Conservation (phyloP, 495 filamentous ascomycete species). For the Bacidia rubella region DNA sequence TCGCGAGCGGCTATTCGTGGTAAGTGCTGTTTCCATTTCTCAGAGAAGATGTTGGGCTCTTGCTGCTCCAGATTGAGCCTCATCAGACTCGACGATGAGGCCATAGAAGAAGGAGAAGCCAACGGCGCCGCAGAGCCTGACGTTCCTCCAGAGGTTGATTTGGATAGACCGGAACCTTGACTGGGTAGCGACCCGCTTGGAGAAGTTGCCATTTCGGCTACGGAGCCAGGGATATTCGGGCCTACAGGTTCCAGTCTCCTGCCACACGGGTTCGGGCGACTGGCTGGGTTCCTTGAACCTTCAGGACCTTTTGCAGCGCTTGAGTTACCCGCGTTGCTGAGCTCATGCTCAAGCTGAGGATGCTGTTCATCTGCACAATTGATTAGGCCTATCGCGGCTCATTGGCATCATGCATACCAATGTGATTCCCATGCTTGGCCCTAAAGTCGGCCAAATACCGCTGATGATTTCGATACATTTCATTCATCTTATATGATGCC, state of each 20-base stretch:
- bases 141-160: constrained; percentile 1
- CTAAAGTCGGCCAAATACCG: constrained; percentile 64
- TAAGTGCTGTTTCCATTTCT: neutral
- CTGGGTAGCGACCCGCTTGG: constrained; percentile 7
- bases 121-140: constrained; percentile 1
- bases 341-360: constrained; percentile 23
- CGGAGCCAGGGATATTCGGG: neutral
- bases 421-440: constrained; percentile 37
- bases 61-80: no score
- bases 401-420: constrained; percentile 15
- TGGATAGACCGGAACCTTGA: constrained; percentile 5
- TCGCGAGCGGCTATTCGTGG: neutral
- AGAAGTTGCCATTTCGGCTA: constrained; percentile 1
- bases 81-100: no score
- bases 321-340: constrained; percentile 15
- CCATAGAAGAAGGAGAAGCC: constrained; percentile 7
- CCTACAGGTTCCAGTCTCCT: constrained; percentile 5
- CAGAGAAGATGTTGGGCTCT: neutral
- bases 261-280: neutral
- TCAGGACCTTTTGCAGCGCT: constrained; percentile 7
- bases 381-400: neutral
- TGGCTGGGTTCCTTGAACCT: neutral
- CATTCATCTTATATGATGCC: constrained; percentile 59
- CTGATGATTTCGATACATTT: constrained; percentile 43
- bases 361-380: constrained; percentile 22